Percentiles rank a stretch among this genome's conserved stretches.
phyloP scores from a whole-genome alignment of 768 basidiomycete genomes.

The Suillus placidus region DNA sequence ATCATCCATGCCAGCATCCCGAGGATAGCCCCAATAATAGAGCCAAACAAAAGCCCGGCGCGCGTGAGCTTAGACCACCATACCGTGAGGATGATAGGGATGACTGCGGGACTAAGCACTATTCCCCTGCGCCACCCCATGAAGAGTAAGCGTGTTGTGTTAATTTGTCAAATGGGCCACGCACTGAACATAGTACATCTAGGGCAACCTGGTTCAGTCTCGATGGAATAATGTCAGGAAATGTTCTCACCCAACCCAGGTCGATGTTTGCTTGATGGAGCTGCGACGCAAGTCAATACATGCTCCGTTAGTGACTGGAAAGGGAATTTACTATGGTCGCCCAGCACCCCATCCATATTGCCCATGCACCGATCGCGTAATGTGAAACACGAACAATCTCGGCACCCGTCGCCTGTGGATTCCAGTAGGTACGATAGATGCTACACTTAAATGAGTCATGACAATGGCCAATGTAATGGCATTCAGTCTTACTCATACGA shows the following conservation, averaged over 20 bases:
- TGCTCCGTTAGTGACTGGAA: background rate
- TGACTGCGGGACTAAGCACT: conserved; percentile 38
- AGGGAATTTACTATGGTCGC: conserved; percentile 32
- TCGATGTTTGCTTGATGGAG: conserved; percentile 37
- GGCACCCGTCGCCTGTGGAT: conserved; percentile 31
- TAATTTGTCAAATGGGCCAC: conserved; percentile 2
- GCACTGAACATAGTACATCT: conserved; percentile 40
- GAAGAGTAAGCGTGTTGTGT: background rate
- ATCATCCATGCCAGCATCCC: conserved; percentile 43
- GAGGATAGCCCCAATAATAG: conserved; percentile 35
- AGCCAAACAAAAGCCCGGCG: conserved; percentile 34
- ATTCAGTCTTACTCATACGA: conserved; percentile 34
- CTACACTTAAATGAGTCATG: conserved; percentile 16
- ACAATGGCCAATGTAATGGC: background rate
- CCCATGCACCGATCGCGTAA: conserved; percentile 37
- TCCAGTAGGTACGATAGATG: conserved; percentile 37
- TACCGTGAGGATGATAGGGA: conserved; percentile 40
- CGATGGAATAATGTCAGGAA: background rate
- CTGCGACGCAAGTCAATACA: conserved; percentile 12
- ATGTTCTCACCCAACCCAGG: conserved; percentile 35
- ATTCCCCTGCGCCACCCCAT: conserved; percentile 30
- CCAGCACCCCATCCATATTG: conserved; percentile 42
- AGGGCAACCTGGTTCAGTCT: background rate
- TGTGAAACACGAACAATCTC: conserved; percentile 39
- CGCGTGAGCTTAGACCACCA: conserved; percentile 39